Percentiles rank a stretch among this genome's conserved stretches.
Conservation (phyloP, 345 rosid genomes). For the Orychophragmus violaceus region DNA sequence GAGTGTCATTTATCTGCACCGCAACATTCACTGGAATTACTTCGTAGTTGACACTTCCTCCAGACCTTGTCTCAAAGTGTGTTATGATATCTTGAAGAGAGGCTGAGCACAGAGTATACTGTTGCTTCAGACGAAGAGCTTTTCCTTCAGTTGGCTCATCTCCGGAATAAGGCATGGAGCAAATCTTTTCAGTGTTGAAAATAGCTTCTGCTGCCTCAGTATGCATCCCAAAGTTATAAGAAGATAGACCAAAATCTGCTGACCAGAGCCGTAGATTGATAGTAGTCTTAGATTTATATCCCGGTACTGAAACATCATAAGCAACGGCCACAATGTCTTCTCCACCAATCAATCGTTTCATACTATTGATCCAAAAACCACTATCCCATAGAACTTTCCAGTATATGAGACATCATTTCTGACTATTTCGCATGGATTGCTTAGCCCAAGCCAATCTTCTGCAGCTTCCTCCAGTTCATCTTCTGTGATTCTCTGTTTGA, state of each 20-base stretch:
- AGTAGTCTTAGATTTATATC: constrained; percentile 71
- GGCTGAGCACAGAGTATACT: constrained; percentile 76
- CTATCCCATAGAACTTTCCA: constrained; percentile 66
- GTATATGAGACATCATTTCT: constrained; percentile 73
- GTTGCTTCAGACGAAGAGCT: constrained; percentile 76
- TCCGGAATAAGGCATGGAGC: constrained; percentile 72
- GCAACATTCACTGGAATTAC: constrained; percentile 77
- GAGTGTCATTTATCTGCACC: constrained; percentile 80
- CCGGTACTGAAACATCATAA: constrained; percentile 78
- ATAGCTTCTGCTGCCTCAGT: constrained; percentile 61
- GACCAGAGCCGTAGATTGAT: constrained; percentile 80
- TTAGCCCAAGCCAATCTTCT: constrained; percentile 89
- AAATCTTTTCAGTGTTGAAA: constrained; percentile 70
- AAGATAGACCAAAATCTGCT: constrained; percentile 52
- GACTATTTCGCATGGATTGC: constrained; percentile 82
- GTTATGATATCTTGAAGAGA: constrained; percentile 72
- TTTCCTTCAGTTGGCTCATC: constrained; percentile 76
- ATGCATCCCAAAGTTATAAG: constrained; percentile 69
- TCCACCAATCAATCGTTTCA: constrained; percentile 71
- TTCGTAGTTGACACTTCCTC: constrained; percentile 52
- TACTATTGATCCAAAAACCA: constrained; percentile 62
- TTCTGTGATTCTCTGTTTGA: constrained; percentile 70
- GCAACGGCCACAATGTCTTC: constrained; percentile 71
- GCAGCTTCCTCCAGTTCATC: constrained; percentile 82
- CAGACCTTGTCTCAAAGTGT: constrained; percentile 67